Conservation (phyloP, 441 rosid species). For the Aquilaria agallochum region DNA sequence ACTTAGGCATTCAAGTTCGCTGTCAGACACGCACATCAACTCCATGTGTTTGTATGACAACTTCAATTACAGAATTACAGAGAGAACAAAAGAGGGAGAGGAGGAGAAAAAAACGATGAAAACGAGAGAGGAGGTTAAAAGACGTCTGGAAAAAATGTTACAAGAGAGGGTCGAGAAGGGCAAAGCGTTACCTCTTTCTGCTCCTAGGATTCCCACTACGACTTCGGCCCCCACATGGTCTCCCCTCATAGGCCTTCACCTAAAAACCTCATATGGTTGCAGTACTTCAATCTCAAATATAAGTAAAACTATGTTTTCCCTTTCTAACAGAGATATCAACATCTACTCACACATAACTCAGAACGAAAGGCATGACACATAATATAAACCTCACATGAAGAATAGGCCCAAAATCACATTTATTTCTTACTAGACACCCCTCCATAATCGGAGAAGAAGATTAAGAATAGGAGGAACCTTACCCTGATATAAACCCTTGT, state of each 20-base stretch:
- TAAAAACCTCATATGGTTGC: background rate
- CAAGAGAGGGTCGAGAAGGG: background rate
- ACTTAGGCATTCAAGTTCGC: too few relatives aligned
- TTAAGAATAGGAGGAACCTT: background rate
- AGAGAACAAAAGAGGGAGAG: background rate
- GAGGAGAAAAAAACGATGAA: background rate
- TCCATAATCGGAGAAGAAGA: too few relatives aligned
- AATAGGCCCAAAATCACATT: background rate
- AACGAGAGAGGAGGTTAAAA: background rate
- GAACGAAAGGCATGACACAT: background rate
- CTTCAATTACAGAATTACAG: too few relatives aligned
- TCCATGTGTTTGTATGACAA: too few relatives aligned
- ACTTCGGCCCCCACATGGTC: slow-evolving; percentile 7
- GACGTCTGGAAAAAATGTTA: background rate
- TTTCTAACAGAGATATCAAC: background rate
- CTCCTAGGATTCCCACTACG: slow-evolving; percentile 11
- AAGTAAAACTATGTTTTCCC: background rate
- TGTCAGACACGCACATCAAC: too few relatives aligned
- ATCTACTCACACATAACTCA: background rate
- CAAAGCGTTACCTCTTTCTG: slow-evolving; percentile 3
- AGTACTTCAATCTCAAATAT: too few relatives aligned
- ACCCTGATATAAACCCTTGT: slow-evolving; percentile 12
- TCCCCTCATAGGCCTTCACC: slow-evolving; percentile 10
- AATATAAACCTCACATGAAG: background rate
- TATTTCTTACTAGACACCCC: too few relatives aligned